Evolutionary conservation across 495 filamentous ascomycete genomes (phyloP), one percentile per base, ranked within the genome.

Genomic region (Aspergillus sclerotiicarbonarius): DNA sequence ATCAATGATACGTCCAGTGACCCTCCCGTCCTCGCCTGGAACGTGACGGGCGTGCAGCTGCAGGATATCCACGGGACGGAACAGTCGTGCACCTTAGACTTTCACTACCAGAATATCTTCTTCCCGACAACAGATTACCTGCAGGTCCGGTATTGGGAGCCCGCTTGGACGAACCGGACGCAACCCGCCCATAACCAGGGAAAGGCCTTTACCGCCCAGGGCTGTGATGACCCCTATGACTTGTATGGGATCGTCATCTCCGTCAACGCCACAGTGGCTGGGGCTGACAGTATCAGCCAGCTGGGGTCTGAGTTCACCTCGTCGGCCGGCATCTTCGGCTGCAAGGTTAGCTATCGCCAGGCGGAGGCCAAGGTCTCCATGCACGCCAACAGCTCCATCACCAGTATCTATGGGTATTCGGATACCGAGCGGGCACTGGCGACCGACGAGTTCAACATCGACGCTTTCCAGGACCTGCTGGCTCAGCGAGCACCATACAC

Each of bases 371-470:
- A 60, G 15, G 55, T 76, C 0, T 60, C 62, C 0, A 76, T 76
- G 74, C 74, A 75, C 51, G 67, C 74, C 13, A 76, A 76, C 51
- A 75, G 74, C 29, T 76, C 74, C 20, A 71, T 76, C 51, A 71
- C 63, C 6, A 62, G 51, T 10, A 62, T 73, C 6, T 33, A 63
- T 0, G 44, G 74, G 21, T 49, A 65, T 35, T 50, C 53, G 12
- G 53, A 54, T 3, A 71, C 69, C 2, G 61, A 58, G 5, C 51
- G 52, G 8, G 58, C 52, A 0, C 49, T 76, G 15, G 69, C 67
- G 0, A 7, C 46, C 10, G n/a, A 51, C 0, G 50, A 68, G 19
- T 75, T 76, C 61, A 74, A 74, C 45, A 67, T 74, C 56, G 59
- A 67, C 8, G 63, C 71, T 3, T 76, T 76, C 50, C 68, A 74